A percentile compares a stretch with the other conserved stretches of the same genome.
Evolutionary conservation across 2,329 filamentous ascomycete genomes (phyloP).

Genomic region (Diplodia seriata): DNA sequence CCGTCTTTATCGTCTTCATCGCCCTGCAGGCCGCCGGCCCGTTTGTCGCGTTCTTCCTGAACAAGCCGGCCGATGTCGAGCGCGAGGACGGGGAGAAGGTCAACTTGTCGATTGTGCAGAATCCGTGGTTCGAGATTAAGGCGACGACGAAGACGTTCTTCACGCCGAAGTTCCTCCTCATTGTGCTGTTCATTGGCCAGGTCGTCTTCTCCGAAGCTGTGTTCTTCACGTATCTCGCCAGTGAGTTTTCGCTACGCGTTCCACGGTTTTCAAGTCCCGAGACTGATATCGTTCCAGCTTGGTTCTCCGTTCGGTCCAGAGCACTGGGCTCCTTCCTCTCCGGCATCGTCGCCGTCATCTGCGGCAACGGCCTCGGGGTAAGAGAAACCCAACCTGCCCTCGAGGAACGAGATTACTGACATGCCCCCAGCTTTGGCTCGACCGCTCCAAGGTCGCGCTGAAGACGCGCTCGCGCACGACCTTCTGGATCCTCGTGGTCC

Average conservation of each 20-base stretch:
- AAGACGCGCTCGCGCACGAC: slow-evolving; percentile 61
- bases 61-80: slow-evolving; percentile 66
- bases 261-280: not conserved
- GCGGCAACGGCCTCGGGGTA: slow-evolving; percentile 69
- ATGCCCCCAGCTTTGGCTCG: slow-evolving; percentile 59
- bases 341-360: slow-evolving; percentile 69
- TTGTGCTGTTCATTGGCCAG: slow-evolving; percentile 72
- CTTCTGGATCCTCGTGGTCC: slow-evolving; percentile 60
- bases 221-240: slow-evolving; percentile 70
- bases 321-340: slow-evolving; percentile 75
- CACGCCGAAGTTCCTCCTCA: slow-evolving; percentile 66
- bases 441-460: slow-evolving; percentile 61
- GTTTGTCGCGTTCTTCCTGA: slow-evolving; percentile 68
- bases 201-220: slow-evolving; percentile 75
- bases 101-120: slow-evolving; percentile 62
- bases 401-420: slow-evolving; percentile 35
- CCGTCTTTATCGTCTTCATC: slow-evolving; percentile 74
- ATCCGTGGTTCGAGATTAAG: slow-evolving; percentile 66
- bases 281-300: slow-evolving; percentile 50
- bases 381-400: not conserved
- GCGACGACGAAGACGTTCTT: slow-evolving; percentile 66
- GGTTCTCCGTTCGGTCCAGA: slow-evolving; percentile 73
- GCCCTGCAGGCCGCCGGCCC: slow-evolving; percentile 70
- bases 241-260: slow-evolving; percentile 38
- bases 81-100: slow-evolving; percentile 70